Base-by-base conservation (phyloP, 2,329 filamentous ascomycete genomes). In the Botrytis paeoniae region DNA sequence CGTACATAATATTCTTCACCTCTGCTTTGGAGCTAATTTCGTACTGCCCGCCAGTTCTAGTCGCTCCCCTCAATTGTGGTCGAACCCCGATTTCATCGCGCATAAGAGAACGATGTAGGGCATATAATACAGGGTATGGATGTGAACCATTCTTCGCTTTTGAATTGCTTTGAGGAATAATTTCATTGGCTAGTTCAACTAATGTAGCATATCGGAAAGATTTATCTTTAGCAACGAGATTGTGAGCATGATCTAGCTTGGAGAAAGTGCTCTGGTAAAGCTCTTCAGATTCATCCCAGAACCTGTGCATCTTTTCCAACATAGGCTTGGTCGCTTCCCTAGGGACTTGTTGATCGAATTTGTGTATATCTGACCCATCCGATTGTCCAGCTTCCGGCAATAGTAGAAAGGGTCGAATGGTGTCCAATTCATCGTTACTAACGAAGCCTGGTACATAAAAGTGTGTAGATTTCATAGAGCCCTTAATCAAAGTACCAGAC, bases 91-190 rank as follows among this genome's bases (percentile, higher is more conserved):
- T 84, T 14, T 90, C 89, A 74, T 90, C 86, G 59, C 86, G 84
- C 37, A 86, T 80, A 12, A 95, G 80, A 14, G 90, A 87, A 72
- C 88, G 88, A 76, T 94, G 91, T 10, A 94, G 89, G 6, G 93
- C 92, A 78, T 93, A 92, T 8, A 94, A 81, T 14, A 86, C 85
- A 41, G 85, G 78, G 1, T 85, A 76, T 0, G 85, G 82, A 70
- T 86, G 86, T 16, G 81, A 82, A 1, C 80, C 81, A 35, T 81
- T 79, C 1, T 76, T 37, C 16, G 69, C 39, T 54, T 70, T 76
- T 43, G 79, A 74, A 22, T 78, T 71, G 9, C 54, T 66, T 35
- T 20, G 74, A 75, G 76, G 76, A 71, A 72, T 85, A 37, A 88
- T 77, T 12, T 78, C 81, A 48, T 82, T 80, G 1, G 86, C 83